These are phyloP conservation scores for Serendipita sp. DNA, from an alignment of 768 basidiomycete genomes.

Conservation along the genomic window DNA sequence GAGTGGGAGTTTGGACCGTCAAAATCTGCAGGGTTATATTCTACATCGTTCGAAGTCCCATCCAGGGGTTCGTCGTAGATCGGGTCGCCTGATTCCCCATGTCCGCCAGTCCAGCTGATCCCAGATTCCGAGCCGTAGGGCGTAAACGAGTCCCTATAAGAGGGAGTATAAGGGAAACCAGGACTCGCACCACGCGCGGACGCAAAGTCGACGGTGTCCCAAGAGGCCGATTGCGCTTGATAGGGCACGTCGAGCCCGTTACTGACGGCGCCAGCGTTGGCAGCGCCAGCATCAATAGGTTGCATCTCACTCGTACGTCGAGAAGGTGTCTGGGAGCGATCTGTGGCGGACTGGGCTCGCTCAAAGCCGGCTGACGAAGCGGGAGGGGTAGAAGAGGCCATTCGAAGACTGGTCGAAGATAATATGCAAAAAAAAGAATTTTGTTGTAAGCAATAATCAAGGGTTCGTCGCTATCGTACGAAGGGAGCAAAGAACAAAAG, in stretches of 20 bases:
- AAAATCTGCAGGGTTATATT: constrained; percentile 4
- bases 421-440: too few relatives aligned
- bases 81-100: background rate
- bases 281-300: background rate
- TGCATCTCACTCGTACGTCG: background rate
- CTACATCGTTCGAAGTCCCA: background rate
- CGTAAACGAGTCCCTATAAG: constrained; percentile 2
- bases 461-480: too few relatives aligned
- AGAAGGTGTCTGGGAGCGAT: background rate
- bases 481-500: too few relatives aligned
- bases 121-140: constrained; percentile 3
- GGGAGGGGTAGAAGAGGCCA: background rate
- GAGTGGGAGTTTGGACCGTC: background rate
- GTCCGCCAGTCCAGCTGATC: constrained; percentile 2
- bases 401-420: too few relatives aligned
- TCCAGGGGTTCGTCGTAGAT: constrained; percentile 2
- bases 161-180: background rate
- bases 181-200: constrained; percentile 1
- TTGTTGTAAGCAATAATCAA: too few relatives aligned
- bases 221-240: background rate
- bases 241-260: background rate
- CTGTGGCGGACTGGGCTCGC: background rate
- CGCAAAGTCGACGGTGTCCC: constrained; percentile 3
- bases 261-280: background rate
- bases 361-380: background rate